Evolutionary conservation across 441 rosid species (phyloP).

Genomic region (Isatis lusitanica): DNA sequence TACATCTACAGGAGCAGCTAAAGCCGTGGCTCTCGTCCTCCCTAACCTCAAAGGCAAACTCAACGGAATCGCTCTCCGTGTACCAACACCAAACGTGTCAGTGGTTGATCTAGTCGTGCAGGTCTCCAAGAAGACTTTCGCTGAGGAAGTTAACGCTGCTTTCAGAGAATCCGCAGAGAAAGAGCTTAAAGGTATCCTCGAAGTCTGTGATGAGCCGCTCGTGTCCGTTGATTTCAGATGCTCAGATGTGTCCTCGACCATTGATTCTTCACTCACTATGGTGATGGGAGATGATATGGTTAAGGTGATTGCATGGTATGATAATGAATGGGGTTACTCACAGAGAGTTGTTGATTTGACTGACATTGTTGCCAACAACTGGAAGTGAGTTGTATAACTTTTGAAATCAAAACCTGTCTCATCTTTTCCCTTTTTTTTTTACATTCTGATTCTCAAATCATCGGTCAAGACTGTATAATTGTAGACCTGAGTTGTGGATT

Average conservation of each 20-base stretch:
- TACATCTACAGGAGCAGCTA: slow-evolving; percentile 94
- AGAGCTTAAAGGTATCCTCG: slow-evolving; percentile 78
- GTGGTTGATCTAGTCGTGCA: slow-evolving; percentile 94
- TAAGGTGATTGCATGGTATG: slow-evolving; percentile 97
- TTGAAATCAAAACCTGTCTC: slow-evolving; percentile 19
- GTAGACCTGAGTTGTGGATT: slow-evolving; percentile 22
- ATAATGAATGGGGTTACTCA: slow-evolving; percentile 98
- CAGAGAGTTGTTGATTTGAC: slow-evolving; percentile 98
- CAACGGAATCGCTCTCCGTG: slow-evolving; percentile 93
- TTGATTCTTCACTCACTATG: slow-evolving; percentile 89
- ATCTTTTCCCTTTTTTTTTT: slow-evolving; percentile 20
- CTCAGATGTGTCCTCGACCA: slow-evolving; percentile 79
- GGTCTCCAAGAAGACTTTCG: slow-evolving; percentile 87
- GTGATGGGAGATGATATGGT: slow-evolving; percentile 99
- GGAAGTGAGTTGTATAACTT: slow-evolving; percentile 53
- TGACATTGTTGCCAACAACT: slow-evolving; percentile 81
- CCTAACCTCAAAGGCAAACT: slow-evolving; percentile 91
- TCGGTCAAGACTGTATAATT: slow-evolving; percentile 11
- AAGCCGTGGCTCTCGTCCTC: slow-evolving; percentile 93
- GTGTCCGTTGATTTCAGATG: slow-evolving; percentile 96
- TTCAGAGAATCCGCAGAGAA: slow-evolving; percentile 83
- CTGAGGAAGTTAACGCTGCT: slow-evolving; percentile 92
- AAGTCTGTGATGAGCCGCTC: slow-evolving; percentile 91
- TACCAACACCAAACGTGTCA: slow-evolving; percentile 93
- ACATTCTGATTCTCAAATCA: slow-evolving; percentile 21